Conservation (phyloP, 768 basidiomycete genomes). For the Podaxis pistillaris region DNA sequence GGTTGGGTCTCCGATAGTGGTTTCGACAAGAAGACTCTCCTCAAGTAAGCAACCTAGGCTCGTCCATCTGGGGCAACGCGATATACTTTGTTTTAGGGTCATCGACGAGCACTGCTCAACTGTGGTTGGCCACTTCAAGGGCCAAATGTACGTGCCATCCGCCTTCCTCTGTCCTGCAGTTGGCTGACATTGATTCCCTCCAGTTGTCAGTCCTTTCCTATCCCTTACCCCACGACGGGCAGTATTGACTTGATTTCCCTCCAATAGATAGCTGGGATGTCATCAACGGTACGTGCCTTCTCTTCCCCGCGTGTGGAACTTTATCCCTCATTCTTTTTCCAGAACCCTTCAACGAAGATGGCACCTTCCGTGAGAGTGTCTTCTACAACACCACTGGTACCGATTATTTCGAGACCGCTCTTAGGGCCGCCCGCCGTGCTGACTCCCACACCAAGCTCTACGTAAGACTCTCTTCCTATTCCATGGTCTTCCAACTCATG, state of each 20-base stretch:
- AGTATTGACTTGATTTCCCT: neutral
- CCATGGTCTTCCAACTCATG: neutral
- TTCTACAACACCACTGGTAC: constrained; percentile 51
- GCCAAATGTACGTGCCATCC: constrained; percentile 37
- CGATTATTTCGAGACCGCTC: constrained; percentile 46
- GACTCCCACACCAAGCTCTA: constrained; percentile 58
- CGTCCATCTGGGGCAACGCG: too few species aligned
- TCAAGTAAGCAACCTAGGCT: constrained; percentile 13
- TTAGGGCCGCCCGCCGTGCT: constrained; percentile 50
- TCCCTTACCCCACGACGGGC: neutral
- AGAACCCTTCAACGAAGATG: constrained; percentile 61
- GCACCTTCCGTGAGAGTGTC: constrained; percentile 53
- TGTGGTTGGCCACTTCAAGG: constrained; percentile 50
- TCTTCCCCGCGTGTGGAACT: neutral
- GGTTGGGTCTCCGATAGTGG: constrained; percentile 44
- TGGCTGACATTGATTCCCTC: neutral
- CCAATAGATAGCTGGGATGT: constrained; percentile 47
- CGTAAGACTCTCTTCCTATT: constrained; percentile 25
- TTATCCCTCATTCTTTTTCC: neutral
- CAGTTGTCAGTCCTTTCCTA: constrained; percentile 18
- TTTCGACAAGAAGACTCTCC: constrained; percentile 39
- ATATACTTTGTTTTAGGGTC: constrained; percentile 22
- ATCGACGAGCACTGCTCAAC: constrained; percentile 47
- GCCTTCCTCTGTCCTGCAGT: neutral
- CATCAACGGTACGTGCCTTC: constrained; percentile 36